Conservation (phyloP, 2,329 filamentous ascomycete genomes). For the Tothia fuscella region DNA sequence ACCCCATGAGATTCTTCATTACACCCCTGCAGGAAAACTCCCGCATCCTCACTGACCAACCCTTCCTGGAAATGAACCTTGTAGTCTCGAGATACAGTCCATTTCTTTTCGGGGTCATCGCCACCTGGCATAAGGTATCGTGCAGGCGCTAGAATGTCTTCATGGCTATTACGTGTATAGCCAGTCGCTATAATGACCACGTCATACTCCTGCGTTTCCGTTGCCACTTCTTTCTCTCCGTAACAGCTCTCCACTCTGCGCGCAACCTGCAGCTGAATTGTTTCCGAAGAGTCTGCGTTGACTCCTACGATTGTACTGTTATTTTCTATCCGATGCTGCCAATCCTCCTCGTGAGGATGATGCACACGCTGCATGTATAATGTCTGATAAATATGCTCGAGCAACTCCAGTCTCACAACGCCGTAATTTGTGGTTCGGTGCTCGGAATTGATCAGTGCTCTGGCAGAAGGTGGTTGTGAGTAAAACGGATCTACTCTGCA, state of each 20-base stretch:
- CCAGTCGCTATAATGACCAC: constrained; percentile 79
- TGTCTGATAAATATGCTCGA: constrained; percentile 77
- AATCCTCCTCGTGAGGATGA: constrained; percentile 54
- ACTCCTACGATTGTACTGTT: constrained; percentile 54
- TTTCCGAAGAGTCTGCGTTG: constrained; percentile 34
- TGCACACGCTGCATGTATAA: constrained; percentile 79
- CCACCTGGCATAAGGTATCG: constrained; percentile 52
- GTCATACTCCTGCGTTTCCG: constrained; percentile 65
- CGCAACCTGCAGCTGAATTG: constrained; percentile 37
- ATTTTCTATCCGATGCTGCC: constrained; percentile 71
- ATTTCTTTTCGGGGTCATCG: constrained; percentile 36
- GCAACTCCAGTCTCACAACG: constrained; percentile 79
- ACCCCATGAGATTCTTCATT: constrained; percentile 87
- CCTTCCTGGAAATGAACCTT: constrained; percentile 57
- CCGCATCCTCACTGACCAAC: constrained; percentile 58
- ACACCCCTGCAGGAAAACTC: constrained; percentile 88
- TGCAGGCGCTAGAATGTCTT: constrained; percentile 59
- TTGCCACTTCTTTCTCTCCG: constrained; percentile 29
- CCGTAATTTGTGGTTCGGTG: constrained; percentile 88
- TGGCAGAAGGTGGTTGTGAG: constrained; percentile 49
- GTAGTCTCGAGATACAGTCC: constrained; percentile 68
- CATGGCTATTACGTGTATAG: constrained; percentile 66
- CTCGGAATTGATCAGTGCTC: constrained; percentile 48
- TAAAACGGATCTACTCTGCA: constrained; percentile 69
- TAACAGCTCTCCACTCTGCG: constrained; percentile 44